A percentile compares a stretch with the other conserved stretches of the same genome.
Evolutionary conservation across 306 rosid species (phyloP).

Genomic region (Comarum palustre): DNA sequence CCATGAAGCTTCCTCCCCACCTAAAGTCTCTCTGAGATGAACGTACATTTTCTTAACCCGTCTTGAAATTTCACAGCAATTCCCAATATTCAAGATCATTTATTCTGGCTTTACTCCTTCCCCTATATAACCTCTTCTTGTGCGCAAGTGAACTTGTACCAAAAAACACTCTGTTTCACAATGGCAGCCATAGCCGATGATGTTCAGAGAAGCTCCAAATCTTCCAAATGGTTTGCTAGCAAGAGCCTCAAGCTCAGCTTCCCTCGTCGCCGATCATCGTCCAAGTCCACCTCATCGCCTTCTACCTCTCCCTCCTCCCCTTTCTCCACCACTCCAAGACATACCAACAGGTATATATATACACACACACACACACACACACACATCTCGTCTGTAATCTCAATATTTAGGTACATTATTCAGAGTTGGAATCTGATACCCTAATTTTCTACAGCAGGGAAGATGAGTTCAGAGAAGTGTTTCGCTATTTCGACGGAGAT

Average conservation of each 20-base stretch:
- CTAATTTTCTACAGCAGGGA: conserved; percentile 19
- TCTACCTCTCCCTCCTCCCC: conserved; percentile 28
- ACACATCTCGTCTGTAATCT: background rate
- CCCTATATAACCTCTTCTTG: background rate
- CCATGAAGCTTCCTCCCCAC: conserved; percentile 39
- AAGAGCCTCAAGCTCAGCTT: conserved; percentile 38
- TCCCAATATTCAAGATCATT: background rate
- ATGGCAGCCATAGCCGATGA: conserved; percentile 37
- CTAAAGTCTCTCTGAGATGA: background rate
- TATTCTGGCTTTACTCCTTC: background rate
- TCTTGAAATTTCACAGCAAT: conserved; percentile 27
- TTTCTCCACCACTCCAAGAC: conserved; percentile 25
- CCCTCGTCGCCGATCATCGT: conserved; percentile 23
- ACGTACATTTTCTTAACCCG: background rate
- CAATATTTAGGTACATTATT: background rate
- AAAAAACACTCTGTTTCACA: background rate
- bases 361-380: too few relatives aligned
- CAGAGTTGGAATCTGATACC: background rate
- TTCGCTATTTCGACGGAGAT: conserved; percentile 47
- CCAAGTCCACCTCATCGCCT: background rate
- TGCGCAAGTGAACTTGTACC: background rate
- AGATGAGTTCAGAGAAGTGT: conserved; percentile 45
- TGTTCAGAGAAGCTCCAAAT: conserved; percentile 24
- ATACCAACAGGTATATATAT: background rate
- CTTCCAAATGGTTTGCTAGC: conserved; percentile 62